Evolutionary conservation across 2,329 filamentous ascomycete genomes (phyloP), one percentile per base, ranked within the genome.

Genomic region (Monascus ruber): DNA sequence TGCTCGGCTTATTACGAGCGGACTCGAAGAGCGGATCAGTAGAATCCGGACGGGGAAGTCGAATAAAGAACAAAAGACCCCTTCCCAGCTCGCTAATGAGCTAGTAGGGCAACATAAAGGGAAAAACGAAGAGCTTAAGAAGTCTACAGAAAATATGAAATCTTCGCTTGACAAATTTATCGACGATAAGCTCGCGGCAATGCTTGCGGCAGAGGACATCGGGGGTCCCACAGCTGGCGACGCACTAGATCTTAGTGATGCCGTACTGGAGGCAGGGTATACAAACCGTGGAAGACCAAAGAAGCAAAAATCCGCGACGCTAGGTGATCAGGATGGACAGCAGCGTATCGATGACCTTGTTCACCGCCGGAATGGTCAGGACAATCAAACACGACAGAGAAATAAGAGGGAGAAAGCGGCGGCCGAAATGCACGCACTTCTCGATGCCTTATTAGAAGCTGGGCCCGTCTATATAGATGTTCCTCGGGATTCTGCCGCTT

Each of bases 171-270:
- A 81, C 46, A 66, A 65, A 10, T 93, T 93, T 53, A 79, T 89
- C 41, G 76, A 84, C 44, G 66, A 76, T 33, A 73, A 77, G 32
- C 70, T 94, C 1, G 82, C 83, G 1, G 64, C 74, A 3, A 83
- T 89, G 77, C 69, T 94, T 33, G 85, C 85, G 5, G 83, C 84
- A 1, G 86, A 93, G 63, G 83, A 87, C 53, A 70, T 88, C 1
- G 86, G 86, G 5, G 85, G 86, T 0, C 85, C 86, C 0, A 81
- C 87, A 7, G 84, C 88, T 1, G 84, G 86, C 3, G 81, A 85
- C 47, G 69, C 81, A 49, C 70, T 82, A 53, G 77, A 83, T 63
- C 79, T 67, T 50, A 73, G 68, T 6, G 73, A 81, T 34, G 74
- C 64, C 8, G 66, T 59, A 5, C 59, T 75, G 32, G 66, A 66